Evolutionary conservation across 176 grass and related monocot species (phyloP).

Genomic region (Oryza glaberrima): DNA sequence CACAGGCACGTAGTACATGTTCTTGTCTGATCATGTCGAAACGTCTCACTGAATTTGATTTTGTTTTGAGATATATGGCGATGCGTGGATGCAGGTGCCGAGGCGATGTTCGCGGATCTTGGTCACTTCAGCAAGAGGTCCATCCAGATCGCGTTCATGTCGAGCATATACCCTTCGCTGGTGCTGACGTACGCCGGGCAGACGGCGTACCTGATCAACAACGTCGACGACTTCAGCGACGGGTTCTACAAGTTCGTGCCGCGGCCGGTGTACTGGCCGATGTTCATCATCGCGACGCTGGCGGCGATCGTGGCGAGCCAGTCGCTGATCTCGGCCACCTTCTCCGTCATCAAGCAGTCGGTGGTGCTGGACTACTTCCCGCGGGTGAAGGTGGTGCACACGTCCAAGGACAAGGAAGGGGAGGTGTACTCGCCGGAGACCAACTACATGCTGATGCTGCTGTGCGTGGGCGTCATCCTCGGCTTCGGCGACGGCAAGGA

Average conservation of each 20-base stretch:
- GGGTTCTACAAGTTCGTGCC: constrained; percentile 67
- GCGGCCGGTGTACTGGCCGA: constrained; percentile 57
- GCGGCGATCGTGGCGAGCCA: constrained; percentile 60
- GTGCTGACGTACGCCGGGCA: constrained; percentile 62
- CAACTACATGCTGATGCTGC: constrained; percentile 60
- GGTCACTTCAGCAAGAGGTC: constrained; percentile 66
- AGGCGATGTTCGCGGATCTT: constrained; percentile 41
- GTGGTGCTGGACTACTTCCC: constrained; percentile 54
- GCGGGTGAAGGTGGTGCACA: constrained; percentile 62
- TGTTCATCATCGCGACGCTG: constrained; percentile 58
- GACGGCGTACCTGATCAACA: constrained; percentile 56
- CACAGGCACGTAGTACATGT: constrained; percentile 34
- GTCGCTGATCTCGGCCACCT: constrained; percentile 62
- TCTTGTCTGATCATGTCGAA: not conserved
- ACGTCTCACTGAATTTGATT: not conserved
- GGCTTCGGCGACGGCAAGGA: constrained; percentile 57
- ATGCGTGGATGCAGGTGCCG: constrained; percentile 40
- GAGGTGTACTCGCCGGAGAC: constrained; percentile 65
- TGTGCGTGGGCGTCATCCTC: constrained; percentile 56
- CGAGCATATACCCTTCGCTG: constrained; percentile 64
- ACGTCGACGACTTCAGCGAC: constrained; percentile 47
- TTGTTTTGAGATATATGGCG: not conserved
- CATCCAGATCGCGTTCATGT: constrained; percentile 57
- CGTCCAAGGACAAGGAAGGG: constrained; percentile 50
- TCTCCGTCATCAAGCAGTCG: constrained; percentile 58